phyloP scores from a whole-genome alignment of 208 protist genomes.

The Leishmania braziliensis region DNA sequence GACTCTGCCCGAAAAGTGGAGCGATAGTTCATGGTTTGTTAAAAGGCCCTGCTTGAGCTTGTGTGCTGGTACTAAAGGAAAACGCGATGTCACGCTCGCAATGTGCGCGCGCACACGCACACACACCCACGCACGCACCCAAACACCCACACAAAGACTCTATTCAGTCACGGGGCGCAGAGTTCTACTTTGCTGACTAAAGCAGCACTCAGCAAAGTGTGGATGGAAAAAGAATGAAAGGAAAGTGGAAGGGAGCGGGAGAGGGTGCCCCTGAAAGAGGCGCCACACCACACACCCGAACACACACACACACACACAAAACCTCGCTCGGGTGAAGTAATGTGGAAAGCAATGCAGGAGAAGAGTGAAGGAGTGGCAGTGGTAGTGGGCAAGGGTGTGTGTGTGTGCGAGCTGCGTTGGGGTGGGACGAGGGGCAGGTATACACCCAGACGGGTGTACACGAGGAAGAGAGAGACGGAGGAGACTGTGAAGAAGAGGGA shows the following conservation, averaged over 20 bases:
- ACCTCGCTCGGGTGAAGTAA: neutral
- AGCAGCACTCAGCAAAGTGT: neutral
- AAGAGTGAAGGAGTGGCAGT: neutral
- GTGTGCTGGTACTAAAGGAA: neutral
- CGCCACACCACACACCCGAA: neutral
- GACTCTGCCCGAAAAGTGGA: constrained; percentile 14
- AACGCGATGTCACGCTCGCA: neutral
- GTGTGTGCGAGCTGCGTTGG: neutral
- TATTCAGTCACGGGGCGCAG: neutral
- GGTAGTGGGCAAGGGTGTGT: neutral
- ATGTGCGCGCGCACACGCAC: neutral
- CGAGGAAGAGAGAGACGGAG: neutral
- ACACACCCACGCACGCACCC: neutral
- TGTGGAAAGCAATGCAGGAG: neutral
- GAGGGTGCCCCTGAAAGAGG: neutral
- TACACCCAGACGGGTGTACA: neutral
- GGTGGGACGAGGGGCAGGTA: neutral
- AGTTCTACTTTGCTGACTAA: neutral
- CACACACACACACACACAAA: constrained; percentile 17
- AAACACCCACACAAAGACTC: neutral
- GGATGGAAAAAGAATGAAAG: neutral
- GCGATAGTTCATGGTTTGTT: constrained; percentile 9
- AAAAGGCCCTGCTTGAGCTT: neutral
- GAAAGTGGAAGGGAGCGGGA: neutral
- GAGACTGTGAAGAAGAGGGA: neutral